Evolutionary conservation across 306 rosid species (phyloP), one percentile per base, ranked within the genome.

Genomic region (Dryas octopetala): DNA sequence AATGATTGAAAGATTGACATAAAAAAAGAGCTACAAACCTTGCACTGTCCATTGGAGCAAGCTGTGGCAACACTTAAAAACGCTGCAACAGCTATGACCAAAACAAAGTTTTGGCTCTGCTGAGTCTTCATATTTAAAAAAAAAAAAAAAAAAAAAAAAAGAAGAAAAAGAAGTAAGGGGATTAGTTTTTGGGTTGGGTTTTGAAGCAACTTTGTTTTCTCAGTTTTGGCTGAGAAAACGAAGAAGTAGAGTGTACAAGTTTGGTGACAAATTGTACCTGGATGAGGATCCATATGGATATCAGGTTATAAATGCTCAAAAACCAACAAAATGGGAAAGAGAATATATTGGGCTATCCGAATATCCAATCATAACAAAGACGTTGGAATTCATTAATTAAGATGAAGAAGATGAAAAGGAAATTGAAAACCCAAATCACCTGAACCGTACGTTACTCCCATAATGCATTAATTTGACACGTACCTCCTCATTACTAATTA

Each of bases 11-110:
- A 16, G 14, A 49, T 2, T 28, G 19, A 74, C 38, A 28, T 28
- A n/a, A 51, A 32, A 0, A 6, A 19, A 59, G 51, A 32, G 7
- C 17, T 17, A 59, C 90, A 68, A 41, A 93, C 98, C 92, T 48
- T 78, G 85, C 96, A 86, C 26, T 43, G 45, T 54, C 92, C 93
- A 78, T 81, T 52, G 59, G 98, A 91, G 81, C 92, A 89, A 63
- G 80, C 87, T 62, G 57, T 43, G 38, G 77, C 78, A 46, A 75
- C 70, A 43, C 72, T 43, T 59, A 74, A 59, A 76, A 83, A 40
- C 58, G 81, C 38, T 4, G 87, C 69, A 74, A 79, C 43, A 70
- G 76, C 60, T 13, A 62, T 28, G 58, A 81, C 52, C 19, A 76
- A 6, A 69, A 83, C 43, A 46, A 84, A 70, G 75, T 53, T 84